These are phyloP conservation scores for Neofusicoccum parvum DNA, from an alignment of 2,329 filamentous ascomycete species.

Conservation along the genomic window DNA sequence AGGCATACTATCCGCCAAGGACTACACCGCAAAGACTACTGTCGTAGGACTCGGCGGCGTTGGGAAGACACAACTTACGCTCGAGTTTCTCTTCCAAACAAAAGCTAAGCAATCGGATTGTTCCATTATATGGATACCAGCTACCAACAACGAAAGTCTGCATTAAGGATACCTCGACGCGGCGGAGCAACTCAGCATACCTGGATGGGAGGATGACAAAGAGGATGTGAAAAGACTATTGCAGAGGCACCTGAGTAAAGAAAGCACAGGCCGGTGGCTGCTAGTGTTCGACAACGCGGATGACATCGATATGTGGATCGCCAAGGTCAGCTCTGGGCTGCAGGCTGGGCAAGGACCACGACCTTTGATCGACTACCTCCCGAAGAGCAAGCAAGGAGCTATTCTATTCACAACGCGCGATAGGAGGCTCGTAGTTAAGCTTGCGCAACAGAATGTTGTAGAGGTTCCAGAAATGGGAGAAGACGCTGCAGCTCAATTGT, in stretches of 20 bases:
- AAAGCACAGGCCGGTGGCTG: slow-evolving; percentile 22
- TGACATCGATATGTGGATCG: slow-evolving; percentile 8
- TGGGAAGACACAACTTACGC: slow-evolving; percentile 36
- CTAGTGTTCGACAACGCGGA: not conserved
- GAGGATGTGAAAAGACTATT: slow-evolving; percentile 30
- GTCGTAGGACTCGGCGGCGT: slow-evolving; percentile 35
- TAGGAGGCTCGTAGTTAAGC: slow-evolving; percentile 16
- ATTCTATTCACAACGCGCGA: slow-evolving; percentile 28
- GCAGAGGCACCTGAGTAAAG: slow-evolving; percentile 26
- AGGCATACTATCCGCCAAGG: too few species aligned
- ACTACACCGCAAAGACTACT: slow-evolving; percentile 24
- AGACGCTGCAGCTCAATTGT: slow-evolving; percentile 21
- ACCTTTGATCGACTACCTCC: slow-evolving; percentile 24
- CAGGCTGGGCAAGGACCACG: too few species aligned
- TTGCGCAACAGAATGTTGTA: slow-evolving; percentile 23
- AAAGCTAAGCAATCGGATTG: slow-evolving; percentile 24
- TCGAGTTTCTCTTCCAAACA: slow-evolving; percentile 32
- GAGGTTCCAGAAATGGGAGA: slow-evolving; percentile 21
- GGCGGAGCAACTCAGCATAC: slow-evolving; percentile 24
- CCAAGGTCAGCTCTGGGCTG: not conserved
- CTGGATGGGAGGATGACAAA: slow-evolving; percentile 19
- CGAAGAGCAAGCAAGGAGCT: slow-evolving; percentile 22
- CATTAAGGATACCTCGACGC: slow-evolving; percentile 26
- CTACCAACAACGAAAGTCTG: slow-evolving; percentile 28
- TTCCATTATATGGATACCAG: slow-evolving; percentile 31